phyloP scores from a whole-genome alignment of 2,329 filamentous ascomycete genomes.

The Neofusicoccum laricinum region DNA sequence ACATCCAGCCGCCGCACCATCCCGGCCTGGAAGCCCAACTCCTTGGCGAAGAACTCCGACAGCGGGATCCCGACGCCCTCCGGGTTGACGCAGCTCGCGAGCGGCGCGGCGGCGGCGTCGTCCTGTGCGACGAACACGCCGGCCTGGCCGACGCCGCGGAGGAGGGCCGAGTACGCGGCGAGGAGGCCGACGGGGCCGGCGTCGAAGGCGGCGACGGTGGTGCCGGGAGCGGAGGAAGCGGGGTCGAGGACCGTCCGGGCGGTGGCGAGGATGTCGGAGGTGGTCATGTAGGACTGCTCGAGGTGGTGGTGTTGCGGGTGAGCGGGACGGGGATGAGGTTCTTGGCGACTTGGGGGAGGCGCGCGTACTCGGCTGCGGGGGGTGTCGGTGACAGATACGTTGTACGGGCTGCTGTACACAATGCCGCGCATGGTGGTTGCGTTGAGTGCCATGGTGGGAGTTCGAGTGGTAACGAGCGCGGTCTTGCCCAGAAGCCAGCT shows the following conservation, averaged over 20 bases:
- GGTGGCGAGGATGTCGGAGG: constrained; percentile 30
- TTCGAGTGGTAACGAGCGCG: too few species aligned
- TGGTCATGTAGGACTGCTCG: too few species aligned
- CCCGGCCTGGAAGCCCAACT: too few species aligned
- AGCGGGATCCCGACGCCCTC: too few species aligned
- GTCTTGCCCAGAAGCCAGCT: not conserved
- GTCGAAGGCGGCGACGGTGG: constrained; percentile 35
- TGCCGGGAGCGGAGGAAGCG: constrained; percentile 24
- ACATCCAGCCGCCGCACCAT: too few species aligned
- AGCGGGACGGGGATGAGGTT: not conserved
- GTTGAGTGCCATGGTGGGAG: not conserved
- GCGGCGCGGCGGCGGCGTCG: too few species aligned
- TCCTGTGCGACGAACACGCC: too few species aligned
- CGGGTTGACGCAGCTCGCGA: too few species aligned
- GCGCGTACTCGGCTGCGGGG: constrained; percentile 18
- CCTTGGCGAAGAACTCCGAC: too few species aligned
- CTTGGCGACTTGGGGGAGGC: constrained; percentile 18
- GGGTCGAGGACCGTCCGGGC: constrained; percentile 24
- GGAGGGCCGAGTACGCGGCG: constrained; percentile 30
- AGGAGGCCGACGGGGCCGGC: constrained; percentile 36
- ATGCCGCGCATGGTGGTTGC: not conserved
- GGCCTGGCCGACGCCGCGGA: constrained; percentile 21
- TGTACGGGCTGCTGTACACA: not conserved
- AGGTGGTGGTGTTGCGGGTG: not conserved
- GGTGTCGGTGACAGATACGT: not conserved